These are phyloP conservation scores for Xylariomycetidae sp. DNA, from an alignment of 2,329 filamentous ascomycete genomes.

Conservation along the genomic window DNA sequence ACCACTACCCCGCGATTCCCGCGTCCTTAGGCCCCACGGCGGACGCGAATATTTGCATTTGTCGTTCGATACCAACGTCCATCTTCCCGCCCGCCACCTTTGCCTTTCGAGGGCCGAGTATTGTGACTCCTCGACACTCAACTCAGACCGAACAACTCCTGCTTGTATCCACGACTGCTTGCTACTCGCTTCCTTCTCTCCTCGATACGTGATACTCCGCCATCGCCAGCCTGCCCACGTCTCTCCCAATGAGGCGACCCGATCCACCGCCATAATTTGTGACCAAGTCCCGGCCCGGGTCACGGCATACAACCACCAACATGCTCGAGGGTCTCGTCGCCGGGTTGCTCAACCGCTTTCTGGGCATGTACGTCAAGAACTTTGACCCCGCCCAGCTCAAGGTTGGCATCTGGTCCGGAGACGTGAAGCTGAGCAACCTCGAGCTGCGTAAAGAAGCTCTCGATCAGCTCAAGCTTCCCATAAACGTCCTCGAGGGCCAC, in stretches of 20 bases:
- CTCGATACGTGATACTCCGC: too few relatives aligned
- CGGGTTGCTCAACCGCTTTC: constrained; percentile 94
- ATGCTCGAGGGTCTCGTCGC: constrained; percentile 98
- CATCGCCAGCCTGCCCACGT: constrained; percentile 2
- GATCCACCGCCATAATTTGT: constrained; percentile 19
- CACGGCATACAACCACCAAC: constrained; percentile 54
- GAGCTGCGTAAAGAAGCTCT: constrained; percentile 91
- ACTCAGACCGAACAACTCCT: too few relatives aligned
- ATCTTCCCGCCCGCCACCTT: too few relatives aligned
- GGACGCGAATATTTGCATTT: too few relatives aligned
- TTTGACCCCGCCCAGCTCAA: constrained; percentile 98
- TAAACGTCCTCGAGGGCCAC: constrained; percentile 95
- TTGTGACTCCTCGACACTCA: too few relatives aligned
- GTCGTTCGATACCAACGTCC: too few relatives aligned
- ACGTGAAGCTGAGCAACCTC: constrained; percentile 90
- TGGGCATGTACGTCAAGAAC: constrained; percentile 99
- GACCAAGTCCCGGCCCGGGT: constrained; percentile 58
- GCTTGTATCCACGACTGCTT: not conserved
- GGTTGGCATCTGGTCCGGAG: constrained; percentile 97
- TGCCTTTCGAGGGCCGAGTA: too few relatives aligned
- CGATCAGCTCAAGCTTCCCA: constrained; percentile 90
- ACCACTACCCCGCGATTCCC: too few relatives aligned
- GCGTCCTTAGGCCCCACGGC: too few relatives aligned
- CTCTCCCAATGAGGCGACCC: constrained; percentile 25
- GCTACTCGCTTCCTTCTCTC: too few relatives aligned